A percentile compares a stretch with the other conserved stretches of the same genome.
Conservation (phyloP, 441 rosid genomes). For the Pelargonium myrrhifolium region DNA sequence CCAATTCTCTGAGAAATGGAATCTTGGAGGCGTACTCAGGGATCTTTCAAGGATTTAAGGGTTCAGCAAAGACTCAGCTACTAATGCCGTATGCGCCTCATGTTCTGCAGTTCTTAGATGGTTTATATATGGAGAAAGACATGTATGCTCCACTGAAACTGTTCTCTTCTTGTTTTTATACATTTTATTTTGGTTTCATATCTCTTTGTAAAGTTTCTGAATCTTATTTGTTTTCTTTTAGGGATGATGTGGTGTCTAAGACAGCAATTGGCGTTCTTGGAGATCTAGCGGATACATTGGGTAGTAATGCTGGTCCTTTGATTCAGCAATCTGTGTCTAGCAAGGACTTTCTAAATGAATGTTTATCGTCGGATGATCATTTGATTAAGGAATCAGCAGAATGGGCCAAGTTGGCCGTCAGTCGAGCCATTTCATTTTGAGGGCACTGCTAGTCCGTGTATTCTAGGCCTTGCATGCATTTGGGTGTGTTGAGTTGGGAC, state of each 20-base stretch:
- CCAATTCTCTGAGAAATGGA: constrained; percentile 61
- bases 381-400: constrained; percentile 55
- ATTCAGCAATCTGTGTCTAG: constrained; percentile 63
- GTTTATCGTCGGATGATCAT: constrained; percentile 59
- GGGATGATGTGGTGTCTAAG: constrained; percentile 68
- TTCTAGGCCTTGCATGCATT: constrained; percentile 59
- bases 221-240: constrained; percentile 13
- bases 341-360: constrained; percentile 61
- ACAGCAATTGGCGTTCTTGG: constrained; percentile 70
- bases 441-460: constrained; percentile 23
- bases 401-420: constrained; percentile 70
- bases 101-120: constrained; percentile 59
- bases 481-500: constrained; percentile 49
- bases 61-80: constrained; percentile 57
- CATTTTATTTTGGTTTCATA: background rate
- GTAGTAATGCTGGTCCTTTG: constrained; percentile 50
- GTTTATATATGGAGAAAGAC: constrained; percentile 65
- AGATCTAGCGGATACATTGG: constrained; percentile 69
- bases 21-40: constrained; percentile 68
- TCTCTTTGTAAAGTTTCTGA: background rate
- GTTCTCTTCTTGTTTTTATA: background rate
- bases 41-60: constrained; percentile 68
- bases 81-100: constrained; percentile 59
- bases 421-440: constrained; percentile 59
- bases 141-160: constrained; percentile 36